These are phyloP conservation scores for Trifolium repens DNA, from an alignment of 306 rosid genomes.

Conservation along the genomic window DNA sequence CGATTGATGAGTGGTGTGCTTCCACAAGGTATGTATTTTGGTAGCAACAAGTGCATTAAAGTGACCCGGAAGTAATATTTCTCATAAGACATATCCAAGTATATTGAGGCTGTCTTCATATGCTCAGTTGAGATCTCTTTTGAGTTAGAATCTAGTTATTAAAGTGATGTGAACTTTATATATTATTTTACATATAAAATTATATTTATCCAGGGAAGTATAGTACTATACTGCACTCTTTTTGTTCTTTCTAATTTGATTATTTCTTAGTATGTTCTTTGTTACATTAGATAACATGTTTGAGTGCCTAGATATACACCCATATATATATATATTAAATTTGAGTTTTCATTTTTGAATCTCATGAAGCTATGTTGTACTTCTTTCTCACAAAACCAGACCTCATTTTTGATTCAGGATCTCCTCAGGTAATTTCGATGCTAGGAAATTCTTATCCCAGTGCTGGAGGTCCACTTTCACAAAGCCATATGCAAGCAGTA, in stretches of 20 bases:
- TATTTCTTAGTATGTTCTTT: constrained; percentile 2
- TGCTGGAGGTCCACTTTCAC: constrained; percentile 92
- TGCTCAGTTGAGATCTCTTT: not conserved
- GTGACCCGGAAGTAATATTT: constrained; percentile 1
- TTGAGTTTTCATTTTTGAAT: not conserved
- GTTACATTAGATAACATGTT: not conserved
- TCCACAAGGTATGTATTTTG: constrained; percentile 77
- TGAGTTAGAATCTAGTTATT: constrained; percentile 1
- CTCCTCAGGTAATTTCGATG: constrained; percentile 93
- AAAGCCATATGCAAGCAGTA: constrained; percentile 82
- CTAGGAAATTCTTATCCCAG: constrained; percentile 86
- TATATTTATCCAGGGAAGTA: not conserved
- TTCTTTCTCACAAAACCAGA: constrained; percentile 3
- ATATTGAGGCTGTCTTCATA: not conserved
- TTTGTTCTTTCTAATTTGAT: not conserved
- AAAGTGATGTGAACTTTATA: not conserved
- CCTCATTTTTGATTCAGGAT: constrained; percentile 64
- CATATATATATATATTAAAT: not conserved
- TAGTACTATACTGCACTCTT: not conserved
- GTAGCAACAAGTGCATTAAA: constrained; percentile 11
- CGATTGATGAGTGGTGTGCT: constrained; percentile 89
- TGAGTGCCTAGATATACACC: not conserved
- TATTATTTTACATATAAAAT: not conserved
- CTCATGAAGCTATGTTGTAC: constrained; percentile 10
- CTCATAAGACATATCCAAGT: constrained; percentile 12